Percentiles rank a stretch among this genome's conserved stretches.
phyloP scores from a whole-genome alignment of 2,329 filamentous ascomycete species.

The Magnaporthiopsis rhizophila region DNA sequence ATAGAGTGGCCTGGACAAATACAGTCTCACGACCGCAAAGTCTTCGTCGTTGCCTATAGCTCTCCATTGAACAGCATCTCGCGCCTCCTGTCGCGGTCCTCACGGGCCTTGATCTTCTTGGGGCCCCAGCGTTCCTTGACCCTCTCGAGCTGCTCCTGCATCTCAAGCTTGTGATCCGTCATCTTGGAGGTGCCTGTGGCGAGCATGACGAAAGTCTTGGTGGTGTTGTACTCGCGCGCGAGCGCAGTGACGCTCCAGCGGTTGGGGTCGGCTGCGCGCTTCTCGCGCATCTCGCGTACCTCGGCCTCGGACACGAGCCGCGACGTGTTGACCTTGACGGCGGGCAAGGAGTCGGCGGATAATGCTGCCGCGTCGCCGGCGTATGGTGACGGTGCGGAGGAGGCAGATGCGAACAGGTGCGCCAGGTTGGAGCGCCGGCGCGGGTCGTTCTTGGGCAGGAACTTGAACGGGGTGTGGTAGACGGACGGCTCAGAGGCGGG shows the following conservation, averaged over 20 bases:
- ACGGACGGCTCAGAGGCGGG: conserved; percentile 41
- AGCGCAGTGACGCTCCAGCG: conserved; percentile 47
- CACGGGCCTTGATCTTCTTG: conserved; percentile 42
- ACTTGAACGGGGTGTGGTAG: conserved; percentile 58
- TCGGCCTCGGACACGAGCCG: conserved; percentile 43
- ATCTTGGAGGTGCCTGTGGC: conserved; percentile 37
- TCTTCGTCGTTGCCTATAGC: conserved; percentile 24
- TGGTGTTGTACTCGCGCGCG: conserved; percentile 48
- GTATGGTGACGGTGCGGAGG: conserved; percentile 12
- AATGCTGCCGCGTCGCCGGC: background rate
- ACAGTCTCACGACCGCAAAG: background rate
- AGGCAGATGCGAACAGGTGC: conserved; percentile 28
- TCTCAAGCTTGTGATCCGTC: conserved; percentile 30
- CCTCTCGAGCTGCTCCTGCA: conserved; percentile 36
- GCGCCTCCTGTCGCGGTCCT: conserved; percentile 46
- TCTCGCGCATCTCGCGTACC: conserved; percentile 50
- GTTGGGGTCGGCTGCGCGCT: conserved; percentile 44
- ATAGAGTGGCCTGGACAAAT: background rate
- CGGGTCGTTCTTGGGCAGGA: conserved; percentile 50
- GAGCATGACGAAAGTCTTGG: conserved; percentile 49
- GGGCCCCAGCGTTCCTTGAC: conserved; percentile 51
- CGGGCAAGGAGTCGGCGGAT: conserved; percentile 8
- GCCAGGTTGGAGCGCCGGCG: conserved; percentile 41
- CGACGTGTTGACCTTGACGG: conserved; percentile 9
- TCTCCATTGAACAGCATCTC: conserved; percentile 44